A percentile compares a stretch with the other conserved stretches of the same genome.
Evolutionary conservation across 2,329 filamentous ascomycete genomes (phyloP).

Genomic region (Sclerotinia glacialis): DNA sequence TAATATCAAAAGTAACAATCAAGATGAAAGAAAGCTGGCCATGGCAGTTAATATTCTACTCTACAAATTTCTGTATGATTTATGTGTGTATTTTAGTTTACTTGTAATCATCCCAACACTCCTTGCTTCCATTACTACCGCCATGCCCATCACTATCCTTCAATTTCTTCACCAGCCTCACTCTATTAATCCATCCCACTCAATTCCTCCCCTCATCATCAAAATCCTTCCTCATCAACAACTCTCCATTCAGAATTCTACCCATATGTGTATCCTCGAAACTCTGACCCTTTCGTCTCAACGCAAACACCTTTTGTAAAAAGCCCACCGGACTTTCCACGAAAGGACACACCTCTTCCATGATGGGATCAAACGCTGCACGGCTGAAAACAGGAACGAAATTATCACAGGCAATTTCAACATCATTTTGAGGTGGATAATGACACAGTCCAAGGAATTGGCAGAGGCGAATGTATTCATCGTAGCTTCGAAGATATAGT

Average conservation of each 20-base stretch:
- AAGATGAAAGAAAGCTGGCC: neutral
- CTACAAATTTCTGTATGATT: neutral
- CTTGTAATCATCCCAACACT: neutral
- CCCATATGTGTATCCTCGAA: slow-evolving; percentile 48
- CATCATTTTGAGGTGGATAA: slow-evolving; percentile 18
- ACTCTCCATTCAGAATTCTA: slow-evolving; percentile 41
- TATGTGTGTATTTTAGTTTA: neutral
- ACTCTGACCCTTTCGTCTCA: slow-evolving; percentile 42
- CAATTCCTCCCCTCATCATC: neutral
- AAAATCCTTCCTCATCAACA: slow-evolving; percentile 30
- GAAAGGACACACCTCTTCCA: slow-evolving; percentile 36
- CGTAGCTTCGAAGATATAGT: slow-evolving; percentile 55
- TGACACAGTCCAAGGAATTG: slow-evolving; percentile 50
- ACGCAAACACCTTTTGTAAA: slow-evolving; percentile 41
- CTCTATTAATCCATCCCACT: neutral
- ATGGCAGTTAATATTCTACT: neutral
- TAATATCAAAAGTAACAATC: neutral
- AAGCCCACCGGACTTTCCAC: slow-evolving; percentile 44
- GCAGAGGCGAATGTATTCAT: slow-evolving; percentile 55
- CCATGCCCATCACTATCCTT: neutral
- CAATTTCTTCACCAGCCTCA: neutral
- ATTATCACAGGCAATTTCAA: slow-evolving; percentile 37
- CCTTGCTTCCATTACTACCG: neutral
- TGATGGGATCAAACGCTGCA: slow-evolving; percentile 16
- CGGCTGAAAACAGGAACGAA: slow-evolving; percentile 36